These are phyloP conservation scores for Viridothelium virens DNA, from an alignment of 495 filamentous ascomycete genomes.

Conservation along the genomic window DNA sequence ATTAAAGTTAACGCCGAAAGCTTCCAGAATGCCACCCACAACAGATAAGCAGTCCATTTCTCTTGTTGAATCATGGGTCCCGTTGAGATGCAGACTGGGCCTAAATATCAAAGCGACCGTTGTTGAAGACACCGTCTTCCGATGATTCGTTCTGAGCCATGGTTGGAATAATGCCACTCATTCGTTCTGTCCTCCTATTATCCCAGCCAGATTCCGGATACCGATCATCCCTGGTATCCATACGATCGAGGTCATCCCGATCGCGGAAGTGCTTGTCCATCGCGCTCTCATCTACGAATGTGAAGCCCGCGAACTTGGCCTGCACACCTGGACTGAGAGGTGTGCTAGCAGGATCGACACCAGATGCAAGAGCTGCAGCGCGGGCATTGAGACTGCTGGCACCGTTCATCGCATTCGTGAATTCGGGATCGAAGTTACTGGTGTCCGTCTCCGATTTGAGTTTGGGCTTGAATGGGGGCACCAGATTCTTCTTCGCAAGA, in stretches of 20 bases:
- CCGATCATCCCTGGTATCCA: constrained; percentile 57
- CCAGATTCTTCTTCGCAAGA: constrained; percentile 77
- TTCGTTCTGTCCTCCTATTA: constrained; percentile 25
- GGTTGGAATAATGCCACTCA: constrained; percentile 32
- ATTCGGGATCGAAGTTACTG: constrained; percentile 97
- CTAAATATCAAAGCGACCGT: constrained; percentile 35
- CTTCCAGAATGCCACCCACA: constrained; percentile 5
- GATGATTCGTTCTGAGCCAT: constrained; percentile 20
- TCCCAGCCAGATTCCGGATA: constrained; percentile 26
- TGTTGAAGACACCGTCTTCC: constrained; percentile 34
- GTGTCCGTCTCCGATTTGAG: constrained; percentile 91
- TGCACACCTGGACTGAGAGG: constrained; percentile 91
- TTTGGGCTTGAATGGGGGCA: constrained; percentile 97
- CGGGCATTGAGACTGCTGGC: constrained; percentile 83
- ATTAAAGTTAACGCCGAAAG: constrained; percentile 11
- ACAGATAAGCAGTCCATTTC: not conserved
- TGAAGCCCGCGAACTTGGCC: constrained; percentile 97
- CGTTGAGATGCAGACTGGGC: not conserved
- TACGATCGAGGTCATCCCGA: constrained; percentile 47
- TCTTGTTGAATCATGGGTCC: not conserved
- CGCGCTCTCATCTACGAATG: constrained; percentile 93
- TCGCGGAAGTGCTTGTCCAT: constrained; percentile 80
- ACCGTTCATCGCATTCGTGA: constrained; percentile 84
- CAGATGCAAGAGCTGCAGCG: constrained; percentile 66
- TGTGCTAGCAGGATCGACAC: constrained; percentile 72